Conservation (phyloP, 1,284 basidiomycete genomes). For the Peniophora sp. region DNA sequence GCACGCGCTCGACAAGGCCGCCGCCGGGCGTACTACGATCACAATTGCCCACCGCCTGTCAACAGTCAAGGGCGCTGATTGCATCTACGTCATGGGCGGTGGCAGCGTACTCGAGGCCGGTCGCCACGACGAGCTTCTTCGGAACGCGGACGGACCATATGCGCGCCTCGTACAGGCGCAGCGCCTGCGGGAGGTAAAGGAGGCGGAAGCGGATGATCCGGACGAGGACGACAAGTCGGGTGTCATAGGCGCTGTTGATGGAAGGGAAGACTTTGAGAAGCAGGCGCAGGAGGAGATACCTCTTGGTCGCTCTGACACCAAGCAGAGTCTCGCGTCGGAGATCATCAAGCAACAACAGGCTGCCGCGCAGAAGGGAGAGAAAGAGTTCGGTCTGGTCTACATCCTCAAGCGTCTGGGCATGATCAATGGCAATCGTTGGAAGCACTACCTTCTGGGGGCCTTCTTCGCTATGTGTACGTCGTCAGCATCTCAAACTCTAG, state of each 20-base stretch:
- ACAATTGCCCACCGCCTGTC: slow-evolving; percentile 73
- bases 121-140: slow-evolving; percentile 73
- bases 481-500: neutral
- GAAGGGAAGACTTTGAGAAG: slow-evolving; percentile 41
- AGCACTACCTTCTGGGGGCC: slow-evolving; percentile 46
- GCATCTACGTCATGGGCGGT: slow-evolving; percentile 74
- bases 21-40: slow-evolving; percentile 71
- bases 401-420: slow-evolving; percentile 67
- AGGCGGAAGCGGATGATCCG: slow-evolving; percentile 22
- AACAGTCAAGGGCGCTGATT: slow-evolving; percentile 74
- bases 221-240: slow-evolving; percentile 25
- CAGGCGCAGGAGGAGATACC: slow-evolving; percentile 49
- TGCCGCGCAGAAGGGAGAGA: slow-evolving; percentile 24
- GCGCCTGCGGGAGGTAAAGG: slow-evolving; percentile 54
- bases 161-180: slow-evolving; percentile 75
- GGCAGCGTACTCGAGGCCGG: slow-evolving; percentile 79
- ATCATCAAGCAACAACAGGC: slow-evolving; percentile 44
- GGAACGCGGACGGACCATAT: slow-evolving; percentile 61
- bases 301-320: slow-evolving; percentile 59
- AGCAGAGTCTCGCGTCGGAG: slow-evolving; percentile 63
- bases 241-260: slow-evolving; percentile 25
- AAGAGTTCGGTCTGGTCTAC: slow-evolving; percentile 36
- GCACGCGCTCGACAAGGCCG: slow-evolving; percentile 90
- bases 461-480: slow-evolving; percentile 45
- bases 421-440: slow-evolving; percentile 56